phyloP scores from a whole-genome alignment of 306 rosid genomes.

The Potentilla sterilis region DNA sequence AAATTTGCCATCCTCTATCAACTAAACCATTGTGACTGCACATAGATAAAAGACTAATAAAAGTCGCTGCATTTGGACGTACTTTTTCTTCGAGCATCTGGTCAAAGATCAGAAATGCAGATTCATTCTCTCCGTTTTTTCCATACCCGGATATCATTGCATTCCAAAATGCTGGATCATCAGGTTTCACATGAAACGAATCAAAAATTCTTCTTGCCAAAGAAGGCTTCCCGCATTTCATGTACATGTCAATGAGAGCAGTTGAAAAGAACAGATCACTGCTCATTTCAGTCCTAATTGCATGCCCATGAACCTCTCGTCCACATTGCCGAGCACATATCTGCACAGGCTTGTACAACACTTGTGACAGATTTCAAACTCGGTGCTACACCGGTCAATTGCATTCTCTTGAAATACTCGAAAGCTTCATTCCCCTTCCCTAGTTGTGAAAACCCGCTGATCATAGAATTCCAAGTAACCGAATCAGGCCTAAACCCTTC shows the following conservation, averaged over 20 bases:
- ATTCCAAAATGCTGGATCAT: conserved; percentile 77
- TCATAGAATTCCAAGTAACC: conserved; percentile 74
- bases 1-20: conserved; percentile 53
- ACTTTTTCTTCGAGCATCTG: conserved; percentile 48
- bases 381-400: conserved; percentile 39
- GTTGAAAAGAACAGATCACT: conserved; percentile 58
- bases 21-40: conserved; percentile 73
- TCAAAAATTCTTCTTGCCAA: conserved; percentile 49
- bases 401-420: conserved; percentile 58
- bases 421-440: conserved; percentile 51
- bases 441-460: conserved; percentile 53
- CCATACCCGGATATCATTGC: conserved; percentile 70
- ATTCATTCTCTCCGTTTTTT: conserved; percentile 58
- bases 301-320: conserved; percentile 57
- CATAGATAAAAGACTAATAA: conserved; percentile 57
- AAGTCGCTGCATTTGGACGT: conserved; percentile 61
- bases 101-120: conserved; percentile 50
- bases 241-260: conserved; percentile 61
- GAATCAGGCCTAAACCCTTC: conserved; percentile 64
- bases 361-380: conserved; percentile 56
- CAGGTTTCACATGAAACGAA: conserved; percentile 49
- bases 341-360: conserved; percentile 58
- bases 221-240: conserved; percentile 62
- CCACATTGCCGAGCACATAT: conserved; percentile 48
- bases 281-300: conserved; percentile 37